Evolutionary conservation across 2,329 filamentous ascomycete species (phyloP), one percentile per base, ranked within the genome.

Genomic region (Aspergillus pseudoterreus): DNA sequence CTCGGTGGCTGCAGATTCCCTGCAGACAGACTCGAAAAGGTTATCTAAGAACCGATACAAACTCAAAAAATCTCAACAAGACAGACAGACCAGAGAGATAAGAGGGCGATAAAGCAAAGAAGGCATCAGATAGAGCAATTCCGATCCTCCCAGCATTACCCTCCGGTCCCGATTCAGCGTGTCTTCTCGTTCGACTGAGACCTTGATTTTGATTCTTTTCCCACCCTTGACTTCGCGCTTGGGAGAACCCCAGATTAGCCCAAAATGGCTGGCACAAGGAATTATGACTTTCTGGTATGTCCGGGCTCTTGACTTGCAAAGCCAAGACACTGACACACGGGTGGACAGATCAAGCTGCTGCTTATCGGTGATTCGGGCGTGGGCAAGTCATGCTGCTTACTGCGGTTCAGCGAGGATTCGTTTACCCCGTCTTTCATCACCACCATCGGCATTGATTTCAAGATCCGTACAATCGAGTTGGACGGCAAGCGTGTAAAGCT

Each of bases 401-500:
- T 96, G 70, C 90, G 92, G 65, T 96, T 96, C 80, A 95, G 90
- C 75, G 92, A 96, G 78, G 92, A 96, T 80, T 95, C 90, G 43
- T 96, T 96, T 78, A 96, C 92, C 48, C 92, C 92, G 41, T 95
- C 90, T 64, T 96, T 96, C 81, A 96, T 96, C 80, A 96, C 92
- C 57, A 99, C 94, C 57, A 99, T 99, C 75, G 94, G 94, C 63
- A 97, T 99, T 79, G 94, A 99, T 78, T 99, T 99, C 81, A 99
- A 99, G 83, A 99, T 99, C 72, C 85, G 94, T 62, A 99, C 94
- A 60, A 99, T 99, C 77, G 94, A 99, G 78, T 82, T 99, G 63
- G 94, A 99, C 76, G 92, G 92, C 71, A 99, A 99, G 84, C 84
- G 92, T 57, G 94, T 99, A 67, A 99, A 99, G 82, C 79, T 99